phyloP scores from a whole-genome alignment of 192 early-diverging fungal species.

The Coemansia sp. region DNA sequence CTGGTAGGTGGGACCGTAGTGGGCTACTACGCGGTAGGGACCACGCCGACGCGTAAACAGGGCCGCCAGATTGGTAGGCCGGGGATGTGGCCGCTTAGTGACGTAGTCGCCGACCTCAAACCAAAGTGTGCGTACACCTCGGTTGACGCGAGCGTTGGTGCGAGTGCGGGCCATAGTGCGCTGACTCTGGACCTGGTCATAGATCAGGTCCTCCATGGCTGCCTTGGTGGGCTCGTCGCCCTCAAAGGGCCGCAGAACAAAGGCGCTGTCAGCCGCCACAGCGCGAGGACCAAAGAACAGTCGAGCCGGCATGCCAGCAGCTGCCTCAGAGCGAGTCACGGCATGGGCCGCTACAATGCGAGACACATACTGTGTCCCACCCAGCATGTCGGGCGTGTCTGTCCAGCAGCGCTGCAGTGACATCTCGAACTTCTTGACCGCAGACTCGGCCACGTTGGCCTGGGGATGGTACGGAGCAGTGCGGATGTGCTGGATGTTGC shows the following conservation, averaged over 20 bases:
- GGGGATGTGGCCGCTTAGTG: not conserved
- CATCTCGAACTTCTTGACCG: conserved; percentile 26
- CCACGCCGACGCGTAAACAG: conserved; percentile 3
- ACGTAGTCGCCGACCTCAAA: conserved; percentile 18
- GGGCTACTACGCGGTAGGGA: conserved; percentile 9
- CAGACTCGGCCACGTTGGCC: conserved; percentile 25
- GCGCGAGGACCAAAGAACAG: conserved; percentile 1
- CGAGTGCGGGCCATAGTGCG: not conserved
- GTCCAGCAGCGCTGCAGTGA: conserved; percentile 11
- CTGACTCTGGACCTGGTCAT: not conserved
- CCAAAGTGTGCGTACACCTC: not conserved
- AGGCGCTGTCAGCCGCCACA: not conserved
- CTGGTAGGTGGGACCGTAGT: too few relatives aligned
- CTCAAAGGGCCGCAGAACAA: not conserved
- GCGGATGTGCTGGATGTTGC: not conserved
- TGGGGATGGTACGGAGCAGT: conserved; percentile 22
- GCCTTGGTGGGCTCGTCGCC: not conserved
- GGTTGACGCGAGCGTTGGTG: not conserved
- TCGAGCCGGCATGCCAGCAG: not conserved
- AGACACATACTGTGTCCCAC: conserved; percentile 19
- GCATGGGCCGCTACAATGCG: conserved; percentile 21
- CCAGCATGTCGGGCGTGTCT: not conserved
- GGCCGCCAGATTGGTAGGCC: conserved; percentile 12
- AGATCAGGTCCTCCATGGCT: not conserved
- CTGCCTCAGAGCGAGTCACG: not conserved